Evolutionary conservation across 306 rosid species (phyloP), one percentile per base, ranked within the genome.

Genomic region (Spatholobus suberectus): DNA sequence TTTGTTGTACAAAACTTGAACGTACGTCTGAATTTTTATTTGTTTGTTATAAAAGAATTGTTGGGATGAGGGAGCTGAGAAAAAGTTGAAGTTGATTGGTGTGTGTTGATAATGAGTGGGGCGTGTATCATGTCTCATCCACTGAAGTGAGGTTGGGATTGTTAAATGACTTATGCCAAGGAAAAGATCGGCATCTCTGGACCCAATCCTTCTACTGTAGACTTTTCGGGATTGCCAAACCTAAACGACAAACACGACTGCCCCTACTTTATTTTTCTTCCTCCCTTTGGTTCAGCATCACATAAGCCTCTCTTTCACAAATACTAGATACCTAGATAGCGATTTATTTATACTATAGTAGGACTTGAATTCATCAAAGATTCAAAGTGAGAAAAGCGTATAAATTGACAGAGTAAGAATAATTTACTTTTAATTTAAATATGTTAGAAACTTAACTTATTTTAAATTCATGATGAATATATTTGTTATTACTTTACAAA

Each of bases 31-130:
- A 47, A 14, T 27, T 27, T 17, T 18, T 1, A 1, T 61, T 46
- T 63, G 63, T 46, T 78, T 34, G 24, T 51, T 4, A 24, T 54
- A 0, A 67, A 40, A 26, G 5, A 55, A 80, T 3, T 24, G 44
- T 24, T n/a, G 83, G 70, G 57, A 65, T 47, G 17, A 27, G 61
- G 61, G 17, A 4, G 49, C 0, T 49, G 54, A 41, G 3, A 18
- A 57, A 69, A 71, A 71, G 79, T 58, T 61, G 84, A 61, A 81
- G 40, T 61, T 29, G 78, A 71, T 72, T 71, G 84, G 72, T 34
- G 20, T 41, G 58, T 71, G 79, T 44, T 23, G n/a, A 18, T 1
- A 17, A 57, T 26, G 71, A 29, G 40, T n/a, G 18, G 27, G 24
- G 54, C 57, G 52, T 80, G 78, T 72, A 21, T 43, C 0, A 21